Base-by-base conservation (phyloP, 192 early-diverging fungal genomes). In the Gonapodya sp. region DNA sequence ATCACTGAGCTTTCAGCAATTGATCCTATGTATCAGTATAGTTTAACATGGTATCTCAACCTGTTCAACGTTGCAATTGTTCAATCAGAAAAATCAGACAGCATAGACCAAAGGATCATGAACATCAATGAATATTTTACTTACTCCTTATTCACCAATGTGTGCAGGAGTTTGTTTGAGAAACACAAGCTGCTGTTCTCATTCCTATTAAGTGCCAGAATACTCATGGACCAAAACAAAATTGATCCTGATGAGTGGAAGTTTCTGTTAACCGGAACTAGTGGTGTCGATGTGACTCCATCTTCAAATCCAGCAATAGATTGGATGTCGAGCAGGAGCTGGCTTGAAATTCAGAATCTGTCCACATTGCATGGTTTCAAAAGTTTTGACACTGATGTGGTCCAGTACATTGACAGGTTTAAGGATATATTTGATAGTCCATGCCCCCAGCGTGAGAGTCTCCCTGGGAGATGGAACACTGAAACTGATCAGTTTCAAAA, bases 1-100 rank as follows among this genome's bases (percentile, higher is more conserved):
- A 91, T 91, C 81, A 89, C 89, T 32, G 89, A 91, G 73, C 79
- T 91, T 31, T 89, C 89, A 74, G 87, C 88, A 87, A 91, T 91
- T 78, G 89, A 91, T 79, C 89, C 89, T 0, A 91, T 91, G 89
- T 91, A 91, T 80, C 89, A 91, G 73, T 91, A 91, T 83, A 91
- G 89, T 31, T 83, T 91, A 16, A 80, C 80, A 31, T 91, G 89
- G 89, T 91, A 89, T 81, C 89, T 91, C 72, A 91, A 91, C 81
- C 80, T 91, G 2, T 91, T 91, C 82, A 78, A 87, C 31, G 87
- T 87, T 73, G 87, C 89, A 1, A 91, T 91, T 37, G 83, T 83
- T 8, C 87, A 91, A 32, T 88, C 87, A 1, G 87, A 91, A 46
- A 91, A 91, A 77, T 91, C 89, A 2, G 86, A 88, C 1, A 81